phyloP scores from a whole-genome alignment of 805 yeast genomes.

The Kazachstania bromeliacearum region DNA sequence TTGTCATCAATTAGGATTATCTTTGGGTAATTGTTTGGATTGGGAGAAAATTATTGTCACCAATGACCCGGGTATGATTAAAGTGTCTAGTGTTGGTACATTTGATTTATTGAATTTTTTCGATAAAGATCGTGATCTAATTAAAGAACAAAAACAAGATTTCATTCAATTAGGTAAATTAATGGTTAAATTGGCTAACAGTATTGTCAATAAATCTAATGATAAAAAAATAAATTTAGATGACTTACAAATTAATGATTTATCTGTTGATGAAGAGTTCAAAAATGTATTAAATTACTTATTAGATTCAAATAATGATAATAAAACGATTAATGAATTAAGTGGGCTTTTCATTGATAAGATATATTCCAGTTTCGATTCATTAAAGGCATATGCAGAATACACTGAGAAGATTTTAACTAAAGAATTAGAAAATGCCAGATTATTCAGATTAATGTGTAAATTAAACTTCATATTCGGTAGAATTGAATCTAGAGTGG shows the following conservation, averaged over 20 bases:
- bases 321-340: constrained; percentile 27
- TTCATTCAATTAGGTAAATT: constrained; percentile 48
- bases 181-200: constrained; percentile 26
- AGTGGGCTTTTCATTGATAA: constrained; percentile 36
- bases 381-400: constrained; percentile 46
- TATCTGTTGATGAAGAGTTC: constrained; percentile 36
- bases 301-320: constrained; percentile 19
- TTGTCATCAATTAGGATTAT: constrained; percentile 54
- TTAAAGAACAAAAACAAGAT: constrained; percentile 44
- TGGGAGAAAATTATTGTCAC: constrained; percentile 67
- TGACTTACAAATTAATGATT: constrained; percentile 4
- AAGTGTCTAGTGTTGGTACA: constrained; percentile 63
- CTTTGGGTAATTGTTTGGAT: constrained; percentile 45
- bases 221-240: background rate
- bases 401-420: constrained; percentile 51
- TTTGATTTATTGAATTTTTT: constrained; percentile 47
- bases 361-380: constrained; percentile 29
- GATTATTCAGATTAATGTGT: constrained; percentile 71
- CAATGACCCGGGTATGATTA: constrained; percentile 53
- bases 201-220: constrained; percentile 5
- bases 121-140: constrained; percentile 9
- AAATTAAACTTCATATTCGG: constrained; percentile 74
- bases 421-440: constrained; percentile 77
- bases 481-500: constrained; percentile 55
- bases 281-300: constrained; percentile 36